phyloP scores from a whole-genome alignment of 805 yeast species.

The Diddensiella transvaalensis region DNA sequence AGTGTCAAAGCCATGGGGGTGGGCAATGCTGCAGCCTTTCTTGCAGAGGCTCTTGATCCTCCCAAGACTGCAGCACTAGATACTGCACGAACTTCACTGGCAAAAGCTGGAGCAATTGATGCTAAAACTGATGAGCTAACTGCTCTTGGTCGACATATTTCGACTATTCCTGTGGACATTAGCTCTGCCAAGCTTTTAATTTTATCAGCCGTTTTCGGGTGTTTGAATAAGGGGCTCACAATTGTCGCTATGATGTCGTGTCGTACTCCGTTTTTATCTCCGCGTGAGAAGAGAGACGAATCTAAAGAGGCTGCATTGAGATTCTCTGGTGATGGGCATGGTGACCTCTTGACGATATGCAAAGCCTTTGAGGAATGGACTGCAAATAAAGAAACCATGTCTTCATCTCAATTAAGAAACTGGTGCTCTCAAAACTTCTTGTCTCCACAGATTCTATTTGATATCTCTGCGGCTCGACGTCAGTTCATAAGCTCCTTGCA shows the following conservation, averaged over 20 bases:
- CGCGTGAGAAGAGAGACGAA: slow-evolving; percentile 58
- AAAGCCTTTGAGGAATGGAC: slow-evolving; percentile 57
- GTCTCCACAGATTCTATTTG: slow-evolving; percentile 63
- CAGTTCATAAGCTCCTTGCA: slow-evolving; percentile 69
- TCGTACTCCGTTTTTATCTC: slow-evolving; percentile 69
- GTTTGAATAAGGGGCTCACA: slow-evolving; percentile 71
- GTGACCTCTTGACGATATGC: slow-evolving; percentile 71
- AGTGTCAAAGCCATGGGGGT: slow-evolving; percentile 89
- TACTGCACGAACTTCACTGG: slow-evolving; percentile 50
- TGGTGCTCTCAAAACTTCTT: slow-evolving; percentile 57
- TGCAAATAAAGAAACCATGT: slow-evolving; percentile 23
- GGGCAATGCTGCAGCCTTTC: slow-evolving; percentile 61
- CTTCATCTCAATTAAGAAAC: slow-evolving; percentile 32
- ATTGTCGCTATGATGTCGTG: slow-evolving; percentile 73
- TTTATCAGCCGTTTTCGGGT: slow-evolving; percentile 77
- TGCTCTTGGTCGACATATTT: slow-evolving; percentile 72
- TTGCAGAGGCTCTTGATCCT: slow-evolving; percentile 75
- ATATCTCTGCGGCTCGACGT: slow-evolving; percentile 62
- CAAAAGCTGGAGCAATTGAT: slow-evolving; percentile 69
- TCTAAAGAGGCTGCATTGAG: slow-evolving; percentile 41
- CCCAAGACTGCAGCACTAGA: slow-evolving; percentile 56
- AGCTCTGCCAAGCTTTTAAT: slow-evolving; percentile 79
- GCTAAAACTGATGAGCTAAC: slow-evolving; percentile 51
- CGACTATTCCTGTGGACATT: slow-evolving; percentile 79
- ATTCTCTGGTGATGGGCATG: slow-evolving; percentile 47